Evolutionary conservation across 371 early-diverging fungal genomes (phyloP).

Genomic region (Haplosporangium sp.): DNA sequence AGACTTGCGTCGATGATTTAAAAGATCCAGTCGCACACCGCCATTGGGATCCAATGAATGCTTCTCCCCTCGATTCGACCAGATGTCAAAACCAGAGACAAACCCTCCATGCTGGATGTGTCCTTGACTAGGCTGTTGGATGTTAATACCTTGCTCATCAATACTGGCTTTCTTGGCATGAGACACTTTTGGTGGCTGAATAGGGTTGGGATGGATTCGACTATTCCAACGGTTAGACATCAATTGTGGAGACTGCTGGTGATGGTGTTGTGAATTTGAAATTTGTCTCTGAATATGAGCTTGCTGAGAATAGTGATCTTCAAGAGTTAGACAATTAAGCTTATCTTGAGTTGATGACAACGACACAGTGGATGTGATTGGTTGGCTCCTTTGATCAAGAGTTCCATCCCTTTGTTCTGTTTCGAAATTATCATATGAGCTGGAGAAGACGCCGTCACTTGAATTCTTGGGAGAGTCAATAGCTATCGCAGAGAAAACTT

Average conservation of each 20-base stretch:
- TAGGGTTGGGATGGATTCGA: slow-evolving; percentile 35
- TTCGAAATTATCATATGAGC: background rate
- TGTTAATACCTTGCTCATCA: slow-evolving; percentile 3
- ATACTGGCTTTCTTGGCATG: slow-evolving; percentile 13
- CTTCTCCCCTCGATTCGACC: slow-evolving; percentile 9
- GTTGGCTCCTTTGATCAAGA: background rate
- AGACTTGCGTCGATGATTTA: slow-evolving; percentile 29
- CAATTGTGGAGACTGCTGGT: background rate
- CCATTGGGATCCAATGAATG: background rate
- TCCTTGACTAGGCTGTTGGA: slow-evolving; percentile 2
- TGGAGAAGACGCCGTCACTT: background rate
- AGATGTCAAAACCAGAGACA: slow-evolving; percentile 30
- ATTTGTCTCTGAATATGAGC: background rate
- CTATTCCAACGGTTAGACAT: slow-evolving; percentile 26
- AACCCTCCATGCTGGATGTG: slow-evolving; percentile 21
- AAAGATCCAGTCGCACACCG: slow-evolving; percentile 1
- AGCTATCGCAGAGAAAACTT: background rate
- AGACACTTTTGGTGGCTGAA: slow-evolving; percentile 25
- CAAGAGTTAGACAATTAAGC: background rate
- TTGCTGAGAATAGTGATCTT: background rate
- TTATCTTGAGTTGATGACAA: background rate
- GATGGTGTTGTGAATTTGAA: background rate
- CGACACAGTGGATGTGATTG: background rate
- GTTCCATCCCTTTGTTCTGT: background rate
- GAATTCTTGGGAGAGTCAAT: background rate